Base-by-base conservation (phyloP, 2,329 filamentous ascomycete species). In the Aspergillus latus region DNA sequence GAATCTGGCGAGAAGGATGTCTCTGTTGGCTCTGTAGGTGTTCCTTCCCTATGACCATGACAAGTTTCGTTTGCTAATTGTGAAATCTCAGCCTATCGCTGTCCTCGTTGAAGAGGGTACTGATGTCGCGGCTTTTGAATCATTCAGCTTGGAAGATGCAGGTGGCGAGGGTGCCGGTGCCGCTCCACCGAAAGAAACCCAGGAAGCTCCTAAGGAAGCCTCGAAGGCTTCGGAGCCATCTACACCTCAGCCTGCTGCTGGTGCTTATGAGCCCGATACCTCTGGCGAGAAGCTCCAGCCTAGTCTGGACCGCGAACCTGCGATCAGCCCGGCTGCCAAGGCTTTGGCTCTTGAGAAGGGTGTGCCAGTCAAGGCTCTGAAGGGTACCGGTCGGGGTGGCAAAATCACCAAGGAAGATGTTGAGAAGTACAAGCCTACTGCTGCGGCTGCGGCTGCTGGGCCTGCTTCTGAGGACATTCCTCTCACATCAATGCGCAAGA, bases 401-500 rank as follows among this genome's bases (percentile, higher is more conserved):
- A 87, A 90, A 77, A 88, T 97, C 77, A 96, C 90, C 67, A 90
- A 92, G 80, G 86, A 90, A 71, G 93, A 97, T 75, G 85, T 97
- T 69, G 93, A 97, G 81, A 96, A 96, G 80, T 88, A 84, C 72
- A 79, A 85, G 72, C 82, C 88, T 62, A 76, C 75, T 56, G 73
- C 77, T 54, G 64, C 80, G 44, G 71, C 80, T 49, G 70, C 78
- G 52, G 78, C 84, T 50, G 78, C 84, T 57, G 84, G 80, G 46
- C 82, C 90, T 59, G 78, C 83, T 58, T 97, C 89, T 78, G 87
- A 92, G 77, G 94, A 99, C 72, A 85, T 85, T 60, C 90, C 92
- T 62, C 85, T 92, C 66, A 88, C 83, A 70, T 88, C 89, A 74
- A 99, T 99, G 94, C 92, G 94, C 82, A 97, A 97, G 86, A 92